These are phyloP conservation scores for Fusarium miscanthi DNA, from an alignment of 2,329 filamentous ascomycete genomes.

Conservation along the genomic window DNA sequence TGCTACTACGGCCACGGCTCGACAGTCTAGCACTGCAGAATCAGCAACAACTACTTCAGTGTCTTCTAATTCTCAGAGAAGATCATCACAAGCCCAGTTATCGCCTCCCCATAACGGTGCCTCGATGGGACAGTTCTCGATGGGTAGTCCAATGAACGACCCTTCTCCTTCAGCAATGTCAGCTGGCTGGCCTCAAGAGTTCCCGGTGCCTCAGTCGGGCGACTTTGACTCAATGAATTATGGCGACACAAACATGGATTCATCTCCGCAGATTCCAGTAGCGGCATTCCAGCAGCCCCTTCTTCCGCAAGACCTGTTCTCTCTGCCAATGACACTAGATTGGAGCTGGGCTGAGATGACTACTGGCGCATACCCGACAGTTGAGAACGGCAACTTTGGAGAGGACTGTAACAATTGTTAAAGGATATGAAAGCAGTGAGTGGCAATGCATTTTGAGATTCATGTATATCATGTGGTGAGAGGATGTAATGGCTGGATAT, in stretches of 20 bases:
- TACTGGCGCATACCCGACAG: constrained; percentile 71
- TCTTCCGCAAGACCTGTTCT: constrained; percentile 92
- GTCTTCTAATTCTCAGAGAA: constrained; percentile 15
- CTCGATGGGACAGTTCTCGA: constrained; percentile 40
- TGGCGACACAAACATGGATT: constrained; percentile 52
- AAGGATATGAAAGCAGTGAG: neutral
- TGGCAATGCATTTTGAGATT: neutral
- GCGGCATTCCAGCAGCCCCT: constrained; percentile 81
- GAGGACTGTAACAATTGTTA: constrained; percentile 21
- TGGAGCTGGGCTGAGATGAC: constrained; percentile 83
- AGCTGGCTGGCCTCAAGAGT: constrained; percentile 61
- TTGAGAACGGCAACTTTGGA: constrained; percentile 70
- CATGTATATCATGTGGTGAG: constrained; percentile 20
- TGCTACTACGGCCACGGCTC: constrained; percentile 21
- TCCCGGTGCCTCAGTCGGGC: constrained; percentile 49
- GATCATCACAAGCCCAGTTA: constrained; percentile 39
- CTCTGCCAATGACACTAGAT: constrained; percentile 94
- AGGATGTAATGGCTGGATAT: constrained; percentile 22
- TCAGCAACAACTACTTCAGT: constrained; percentile 6
- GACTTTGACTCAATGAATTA: constrained; percentile 60
- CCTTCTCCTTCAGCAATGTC: constrained; percentile 59
- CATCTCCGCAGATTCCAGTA: constrained; percentile 48
- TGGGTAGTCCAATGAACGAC: constrained; percentile 47
- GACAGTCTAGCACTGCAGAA: constrained; percentile 20
- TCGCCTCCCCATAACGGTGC: constrained; percentile 45